Base-by-base conservation (phyloP, 2,329 filamentous ascomycete species). In the Aspergillus sp. region DNA sequence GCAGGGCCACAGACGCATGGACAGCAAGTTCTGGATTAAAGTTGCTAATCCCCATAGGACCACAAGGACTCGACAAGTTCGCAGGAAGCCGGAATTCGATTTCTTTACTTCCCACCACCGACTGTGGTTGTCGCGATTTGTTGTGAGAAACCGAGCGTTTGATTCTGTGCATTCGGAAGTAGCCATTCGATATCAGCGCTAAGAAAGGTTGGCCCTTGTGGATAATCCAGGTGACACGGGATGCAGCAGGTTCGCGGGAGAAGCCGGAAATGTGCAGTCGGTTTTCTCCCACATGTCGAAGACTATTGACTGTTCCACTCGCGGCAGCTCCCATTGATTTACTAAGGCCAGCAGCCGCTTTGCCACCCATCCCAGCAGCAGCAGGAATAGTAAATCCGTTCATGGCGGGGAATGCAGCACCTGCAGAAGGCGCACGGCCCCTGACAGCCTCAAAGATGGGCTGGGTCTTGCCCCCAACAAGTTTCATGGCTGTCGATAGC, bases 401-500 rank as follows among this genome's bases (percentile, higher is more conserved):
- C 52, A 78, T 73, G 24, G 73, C 73, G 17, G 77, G 68, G 49
- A 81, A 76, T 9, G 74, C 72, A 36, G 74, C 72, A 12, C 77
- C 74, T 15, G 77, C 72, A 53, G 79, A 81, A 2, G 80, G 77
- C 32, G 79, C 75, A 56, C 83, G 74, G 57, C 81, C 75, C 54
- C 85, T 83, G 8, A 89, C 86, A 39, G 83, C 89, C 43, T 87
- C 85, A 55, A 90, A 83, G 5, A 90, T 87, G 20, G 87, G 80
- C 50, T 82, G 81, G 2, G 81, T 80, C 55, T 71, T 78, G 47
- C 75, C 88, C 50, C 85, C 88, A 48, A 91, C 78, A 6, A 89
- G 83, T 59, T 84, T 90, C 36, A 89, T 88, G 1, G 89, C 89
- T 17, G 89, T 85, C 4, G 87, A 86, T 15, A 90, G 83, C 3